Percentiles rank a stretch among this genome's conserved stretches.
phyloP scores from a whole-genome alignment of 371 early-diverging fungal species.

The Rhizopus delemar region DNA sequence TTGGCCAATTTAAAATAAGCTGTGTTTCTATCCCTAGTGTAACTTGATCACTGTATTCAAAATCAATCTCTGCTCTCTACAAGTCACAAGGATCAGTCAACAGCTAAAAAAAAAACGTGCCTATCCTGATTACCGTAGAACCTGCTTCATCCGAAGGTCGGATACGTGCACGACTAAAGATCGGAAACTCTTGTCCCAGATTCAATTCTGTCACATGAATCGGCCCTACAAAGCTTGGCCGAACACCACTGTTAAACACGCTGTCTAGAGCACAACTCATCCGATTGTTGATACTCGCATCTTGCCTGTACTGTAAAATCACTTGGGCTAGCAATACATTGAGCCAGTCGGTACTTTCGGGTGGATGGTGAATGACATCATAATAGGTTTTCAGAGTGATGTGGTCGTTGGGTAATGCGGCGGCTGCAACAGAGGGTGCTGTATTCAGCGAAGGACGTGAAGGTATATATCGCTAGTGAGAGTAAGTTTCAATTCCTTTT shows the following conservation, averaged over 20 bases:
- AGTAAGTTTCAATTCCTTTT: not conserved
- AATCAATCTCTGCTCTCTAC: conserved; percentile 65
- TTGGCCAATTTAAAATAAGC: conserved; percentile 90
- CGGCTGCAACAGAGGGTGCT: conserved; percentile 37
- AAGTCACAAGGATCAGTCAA: not conserved
- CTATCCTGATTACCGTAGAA: conserved; percentile 55
- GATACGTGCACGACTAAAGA: conserved; percentile 72
- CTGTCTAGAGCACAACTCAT: conserved; percentile 75
- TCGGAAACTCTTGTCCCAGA: conserved; percentile 87
- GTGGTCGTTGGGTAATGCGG: conserved; percentile 40
- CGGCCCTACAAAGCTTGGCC: conserved; percentile 80
- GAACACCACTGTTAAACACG: conserved; percentile 75
- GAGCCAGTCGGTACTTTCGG: conserved; percentile 92
- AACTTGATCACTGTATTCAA: conserved; percentile 79
- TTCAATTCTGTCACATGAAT: conserved; percentile 87
- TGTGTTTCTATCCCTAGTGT: conserved; percentile 81
- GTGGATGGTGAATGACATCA: conserved; percentile 60
- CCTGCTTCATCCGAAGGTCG: conserved; percentile 70
- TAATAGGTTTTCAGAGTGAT: conserved; percentile 67
- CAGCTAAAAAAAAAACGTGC: too few relatives aligned
- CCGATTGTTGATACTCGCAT: conserved; percentile 74
- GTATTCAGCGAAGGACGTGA: conserved; percentile 40
- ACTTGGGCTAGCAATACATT: conserved; percentile 88
- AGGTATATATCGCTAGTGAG: conserved; percentile 40
- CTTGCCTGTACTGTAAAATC: conserved; percentile 79